phyloP scores from a whole-genome alignment of 345 rosid genomes.

The Arabidopsis arenosa region DNA sequence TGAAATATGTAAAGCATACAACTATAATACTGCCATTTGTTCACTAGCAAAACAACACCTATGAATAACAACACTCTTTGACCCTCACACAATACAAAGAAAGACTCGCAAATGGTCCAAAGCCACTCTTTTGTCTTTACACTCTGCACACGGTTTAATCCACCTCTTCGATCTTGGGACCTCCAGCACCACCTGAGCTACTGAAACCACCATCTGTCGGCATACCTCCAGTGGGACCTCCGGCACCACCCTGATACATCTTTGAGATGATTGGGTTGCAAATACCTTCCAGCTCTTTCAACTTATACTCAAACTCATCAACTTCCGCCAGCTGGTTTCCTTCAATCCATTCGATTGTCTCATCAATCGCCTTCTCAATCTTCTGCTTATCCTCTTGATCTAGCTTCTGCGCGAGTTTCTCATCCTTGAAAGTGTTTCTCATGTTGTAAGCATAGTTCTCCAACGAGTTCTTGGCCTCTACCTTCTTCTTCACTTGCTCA shows the following conservation, averaged over 20 bases:
- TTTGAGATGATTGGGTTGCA: conserved; percentile 53
- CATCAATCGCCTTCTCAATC: conserved; percentile 49
- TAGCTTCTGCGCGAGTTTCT: conserved; percentile 48
- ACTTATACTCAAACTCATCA: conserved; percentile 53
- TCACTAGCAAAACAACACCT: neutral
- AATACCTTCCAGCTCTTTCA: conserved; percentile 53
- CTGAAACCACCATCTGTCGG: conserved; percentile 29
- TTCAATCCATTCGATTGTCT: conserved; percentile 53
- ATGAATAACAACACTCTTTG: neutral
- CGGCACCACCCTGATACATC: conserved; percentile 50
- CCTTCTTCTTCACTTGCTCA: conserved; percentile 56
- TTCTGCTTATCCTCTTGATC: conserved; percentile 45
- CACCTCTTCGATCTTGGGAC: conserved; percentile 63
- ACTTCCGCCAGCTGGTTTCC: conserved; percentile 54
- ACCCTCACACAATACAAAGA: neutral
- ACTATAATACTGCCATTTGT: conserved; percentile 10
- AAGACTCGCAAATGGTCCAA: neutral
- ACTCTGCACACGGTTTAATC: conserved; percentile 34
- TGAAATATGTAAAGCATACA: conserved; percentile 14
- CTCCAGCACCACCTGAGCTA: conserved; percentile 41
- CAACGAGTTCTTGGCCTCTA: conserved; percentile 52
- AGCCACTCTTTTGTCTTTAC: neutral
- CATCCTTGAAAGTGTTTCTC: conserved; percentile 53
- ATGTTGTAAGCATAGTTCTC: conserved; percentile 56
- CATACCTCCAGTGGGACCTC: conserved; percentile 34